A percentile compares a stretch with the other conserved stretches of the same genome.
These are phyloP conservation scores for Vitis hybrid DNA, from an alignment of 177 flowering plant genomes.

Conservation along the genomic window DNA sequence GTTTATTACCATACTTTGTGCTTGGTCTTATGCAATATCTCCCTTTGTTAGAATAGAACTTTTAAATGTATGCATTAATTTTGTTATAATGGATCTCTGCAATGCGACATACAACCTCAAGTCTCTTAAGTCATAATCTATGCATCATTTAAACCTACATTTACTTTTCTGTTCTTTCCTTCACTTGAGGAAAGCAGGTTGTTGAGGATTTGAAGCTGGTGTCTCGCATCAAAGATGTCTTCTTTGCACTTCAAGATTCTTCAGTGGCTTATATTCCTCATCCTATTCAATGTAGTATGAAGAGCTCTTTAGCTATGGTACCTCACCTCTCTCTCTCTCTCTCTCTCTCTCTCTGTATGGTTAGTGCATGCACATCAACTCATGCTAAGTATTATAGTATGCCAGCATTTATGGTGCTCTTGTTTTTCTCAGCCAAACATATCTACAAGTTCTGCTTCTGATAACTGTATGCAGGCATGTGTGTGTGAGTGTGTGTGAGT, in stretches of 20 bases:
- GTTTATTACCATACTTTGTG: background rate
- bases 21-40: background rate
- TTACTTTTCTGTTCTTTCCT: slow-evolving; percentile 9
- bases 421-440: too few species aligned
- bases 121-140: background rate
- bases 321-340: slow-evolving; percentile 6
- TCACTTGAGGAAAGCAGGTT: slow-evolving; percentile 43
- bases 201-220: slow-evolving; percentile 62
- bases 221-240: slow-evolving; percentile 47
- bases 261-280: slow-evolving; percentile 27
- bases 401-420: too few species aligned
- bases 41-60: too few species aligned
- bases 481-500: background rate
- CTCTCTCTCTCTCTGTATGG: background rate
- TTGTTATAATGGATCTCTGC: background rate
- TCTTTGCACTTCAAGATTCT: slow-evolving; percentile 49
- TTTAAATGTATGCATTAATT: background rate
- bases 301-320: slow-evolving; percentile 40
- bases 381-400: too few species aligned
- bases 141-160: background rate
- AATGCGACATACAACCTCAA: background rate
- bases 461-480: too few species aligned
- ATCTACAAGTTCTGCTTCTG: too few species aligned
- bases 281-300: slow-evolving; percentile 22
- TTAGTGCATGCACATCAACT: too few species aligned